Percentiles rank a stretch among this genome's conserved stretches.
Conservation (phyloP, 495 filamentous ascomycete species). For the Daldinia bambusicola region DNA sequence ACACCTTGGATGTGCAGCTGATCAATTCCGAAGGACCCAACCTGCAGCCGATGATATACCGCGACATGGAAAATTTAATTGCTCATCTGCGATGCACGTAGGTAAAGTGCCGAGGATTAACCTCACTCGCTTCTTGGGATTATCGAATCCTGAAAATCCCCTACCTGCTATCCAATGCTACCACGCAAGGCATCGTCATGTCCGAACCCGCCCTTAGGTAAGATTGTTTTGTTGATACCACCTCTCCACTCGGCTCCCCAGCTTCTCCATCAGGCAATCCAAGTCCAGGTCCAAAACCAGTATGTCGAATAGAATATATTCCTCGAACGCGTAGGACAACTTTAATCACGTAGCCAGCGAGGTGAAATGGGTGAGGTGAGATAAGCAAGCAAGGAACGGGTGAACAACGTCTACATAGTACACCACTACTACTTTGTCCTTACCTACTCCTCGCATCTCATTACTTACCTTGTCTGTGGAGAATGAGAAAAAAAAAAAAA, state of each 20-base stretch:
- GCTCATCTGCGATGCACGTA: slow-evolving; percentile 4
- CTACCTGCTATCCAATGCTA: not conserved
- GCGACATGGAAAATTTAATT: not conserved
- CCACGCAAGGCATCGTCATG: not conserved
- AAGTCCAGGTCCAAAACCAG: not conserved
- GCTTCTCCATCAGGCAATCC: not conserved
- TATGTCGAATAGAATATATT: not conserved
- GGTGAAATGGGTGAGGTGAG: not conserved
- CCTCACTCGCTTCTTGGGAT: not conserved
- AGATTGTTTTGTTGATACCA: not conserved
- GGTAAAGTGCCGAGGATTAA: not conserved
- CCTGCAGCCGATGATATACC: not conserved
- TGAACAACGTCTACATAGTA: not conserved
- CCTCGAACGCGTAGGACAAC: not conserved
- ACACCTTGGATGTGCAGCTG: not conserved
- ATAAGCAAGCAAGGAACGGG: not conserved
- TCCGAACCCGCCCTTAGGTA: not conserved
- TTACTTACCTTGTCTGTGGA: not conserved
- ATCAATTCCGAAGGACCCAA: not conserved
- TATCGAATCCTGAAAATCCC: no score
- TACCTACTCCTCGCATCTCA: not conserved
- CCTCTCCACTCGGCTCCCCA: not conserved
- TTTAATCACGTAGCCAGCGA: not conserved
- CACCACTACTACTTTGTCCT: not conserved
- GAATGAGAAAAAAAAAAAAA: no score